These are phyloP conservation scores for Nectriaceae sp. DNA, from an alignment of 2,329 filamentous ascomycete genomes.

Conservation along the genomic window DNA sequence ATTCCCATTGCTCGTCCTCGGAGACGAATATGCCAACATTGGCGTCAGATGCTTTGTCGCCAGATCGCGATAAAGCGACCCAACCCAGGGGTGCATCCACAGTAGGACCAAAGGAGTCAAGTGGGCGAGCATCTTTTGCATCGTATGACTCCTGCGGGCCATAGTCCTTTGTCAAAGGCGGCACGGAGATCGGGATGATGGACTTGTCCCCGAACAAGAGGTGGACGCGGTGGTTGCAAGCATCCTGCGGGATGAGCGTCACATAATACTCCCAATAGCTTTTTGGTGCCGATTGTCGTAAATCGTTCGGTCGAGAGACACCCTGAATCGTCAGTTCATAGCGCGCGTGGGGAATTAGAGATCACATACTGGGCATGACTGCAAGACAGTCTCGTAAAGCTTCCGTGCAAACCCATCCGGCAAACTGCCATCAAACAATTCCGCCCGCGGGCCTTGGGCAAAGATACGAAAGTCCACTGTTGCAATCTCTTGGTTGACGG, in stretches of 20 bases:
- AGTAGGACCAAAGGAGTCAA: conserved; percentile 18
- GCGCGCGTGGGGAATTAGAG: conserved; percentile 30
- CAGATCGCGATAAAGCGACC: conserved; percentile 26
- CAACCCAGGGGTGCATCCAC: conserved; percentile 24
- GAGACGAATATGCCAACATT: conserved; percentile 47
- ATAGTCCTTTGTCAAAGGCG: conserved; percentile 18
- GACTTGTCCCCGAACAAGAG: conserved; percentile 15
- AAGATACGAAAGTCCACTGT: conserved; percentile 49
- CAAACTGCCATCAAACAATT: conserved; percentile 10
- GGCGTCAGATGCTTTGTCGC: conserved; percentile 41
- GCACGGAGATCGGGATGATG: conserved; percentile 14
- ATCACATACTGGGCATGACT: conserved; percentile 39
- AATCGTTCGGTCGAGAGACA: conserved; percentile 23
- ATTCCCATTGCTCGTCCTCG: conserved; percentile 43
- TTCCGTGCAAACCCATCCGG: conserved; percentile 26
- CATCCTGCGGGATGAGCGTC: conserved; percentile 24
- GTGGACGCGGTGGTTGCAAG: conserved; percentile 21
- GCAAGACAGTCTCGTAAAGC: conserved; percentile 38
- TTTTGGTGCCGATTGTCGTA: conserved; percentile 35
- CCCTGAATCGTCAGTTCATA: conserved; percentile 1
- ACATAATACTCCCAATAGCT: conserved; percentile 17
- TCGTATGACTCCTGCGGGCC: conserved; percentile 25
- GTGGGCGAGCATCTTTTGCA: conserved; percentile 9
- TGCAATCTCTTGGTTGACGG: conserved; percentile 42
- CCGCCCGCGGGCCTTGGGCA: conserved; percentile 35